phyloP scores from a whole-genome alignment of 2,329 filamentous ascomycete species.

The Penicillium aurantiogriseum region DNA sequence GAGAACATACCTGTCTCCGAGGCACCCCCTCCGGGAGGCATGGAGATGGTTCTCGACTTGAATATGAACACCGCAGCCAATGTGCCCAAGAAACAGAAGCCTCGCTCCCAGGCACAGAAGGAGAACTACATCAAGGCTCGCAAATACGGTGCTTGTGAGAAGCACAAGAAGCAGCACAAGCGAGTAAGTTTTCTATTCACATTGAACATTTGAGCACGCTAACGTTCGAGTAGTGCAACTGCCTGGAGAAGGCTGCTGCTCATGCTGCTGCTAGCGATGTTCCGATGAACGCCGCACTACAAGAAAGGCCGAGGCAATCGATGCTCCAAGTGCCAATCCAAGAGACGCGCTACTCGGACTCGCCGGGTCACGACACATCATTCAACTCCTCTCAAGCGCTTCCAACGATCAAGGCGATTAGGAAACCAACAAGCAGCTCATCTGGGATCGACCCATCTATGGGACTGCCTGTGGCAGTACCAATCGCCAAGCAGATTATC shows the following conservation, averaged over 20 bases:
- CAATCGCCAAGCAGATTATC: neutral
- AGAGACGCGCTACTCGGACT: constrained; percentile 7
- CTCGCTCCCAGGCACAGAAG: constrained; percentile 42
- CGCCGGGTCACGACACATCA: constrained; percentile 15
- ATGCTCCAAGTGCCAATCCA: constrained; percentile 2
- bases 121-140: constrained; percentile 46
- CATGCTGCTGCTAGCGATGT: constrained; percentile 18
- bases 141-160: constrained; percentile 45
- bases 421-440: constrained; percentile 3
- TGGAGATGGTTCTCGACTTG: constrained; percentile 44
- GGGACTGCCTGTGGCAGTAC: constrained; percentile 3
- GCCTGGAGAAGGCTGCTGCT: constrained; percentile 37
- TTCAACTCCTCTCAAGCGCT: constrained; percentile 4
- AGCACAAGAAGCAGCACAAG: constrained; percentile 46
- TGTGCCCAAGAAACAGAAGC: constrained; percentile 44
- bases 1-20: constrained; percentile 15
- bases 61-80: constrained; percentile 46
- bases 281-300: constrained; percentile 13
- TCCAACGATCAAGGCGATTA: constrained; percentile 4
- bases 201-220: constrained; percentile 1
- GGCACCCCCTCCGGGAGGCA: constrained; percentile 24
- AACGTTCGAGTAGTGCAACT: constrained; percentile 38
- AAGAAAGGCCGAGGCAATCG: constrained; percentile 7
- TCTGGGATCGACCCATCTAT: constrained; percentile 11
- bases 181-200: constrained; percentile 30